Conservation (phyloP, 768 basidiomycete genomes). For the Psilocybe cyanescens region DNA sequence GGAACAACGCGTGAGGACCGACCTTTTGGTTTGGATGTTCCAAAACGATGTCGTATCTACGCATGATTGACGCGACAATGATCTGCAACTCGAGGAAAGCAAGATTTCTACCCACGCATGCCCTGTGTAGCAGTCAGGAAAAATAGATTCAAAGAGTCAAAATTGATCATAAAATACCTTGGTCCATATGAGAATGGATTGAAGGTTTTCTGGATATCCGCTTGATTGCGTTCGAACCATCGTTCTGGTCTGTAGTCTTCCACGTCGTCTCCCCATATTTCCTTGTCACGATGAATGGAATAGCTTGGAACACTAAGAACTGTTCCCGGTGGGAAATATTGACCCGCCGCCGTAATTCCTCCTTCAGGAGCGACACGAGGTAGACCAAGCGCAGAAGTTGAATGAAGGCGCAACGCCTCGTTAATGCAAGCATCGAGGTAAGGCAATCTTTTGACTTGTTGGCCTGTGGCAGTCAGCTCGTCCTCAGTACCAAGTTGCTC, state of each 20-base stretch:
- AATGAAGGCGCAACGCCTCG: conserved; percentile 84
- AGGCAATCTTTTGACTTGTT: conserved; percentile 72
- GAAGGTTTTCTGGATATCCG: conserved; percentile 69
- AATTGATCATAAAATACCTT: conserved; percentile 44
- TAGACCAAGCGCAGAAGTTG: conserved; percentile 82
- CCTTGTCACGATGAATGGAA: conserved; percentile 75
- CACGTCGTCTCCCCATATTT: conserved; percentile 79
- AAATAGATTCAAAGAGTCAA: background rate
- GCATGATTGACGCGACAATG: conserved; percentile 80
- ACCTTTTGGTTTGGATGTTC: conserved; percentile 61
- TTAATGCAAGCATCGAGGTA: conserved; percentile 90
- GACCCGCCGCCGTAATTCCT: conserved; percentile 63
- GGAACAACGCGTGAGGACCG: conserved; percentile 24
- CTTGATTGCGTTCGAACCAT: conserved; percentile 77
- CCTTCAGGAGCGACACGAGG: conserved; percentile 79
- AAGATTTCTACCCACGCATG: conserved; percentile 84
- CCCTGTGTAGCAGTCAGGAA: conserved; percentile 42
- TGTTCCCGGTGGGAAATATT: conserved; percentile 73
- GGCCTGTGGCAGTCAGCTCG: conserved; percentile 62
- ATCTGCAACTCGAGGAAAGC: conserved; percentile 80
- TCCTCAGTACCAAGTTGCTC: conserved; percentile 60
- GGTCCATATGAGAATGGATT: conserved; percentile 89
- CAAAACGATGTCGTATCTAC: conserved; percentile 76
- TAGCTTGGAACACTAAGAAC: conserved; percentile 82
- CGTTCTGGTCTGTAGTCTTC: conserved; percentile 81